Conservation (phyloP, 2,329 filamentous ascomycete species). For the Aspergillus brunneoviolaceus region DNA sequence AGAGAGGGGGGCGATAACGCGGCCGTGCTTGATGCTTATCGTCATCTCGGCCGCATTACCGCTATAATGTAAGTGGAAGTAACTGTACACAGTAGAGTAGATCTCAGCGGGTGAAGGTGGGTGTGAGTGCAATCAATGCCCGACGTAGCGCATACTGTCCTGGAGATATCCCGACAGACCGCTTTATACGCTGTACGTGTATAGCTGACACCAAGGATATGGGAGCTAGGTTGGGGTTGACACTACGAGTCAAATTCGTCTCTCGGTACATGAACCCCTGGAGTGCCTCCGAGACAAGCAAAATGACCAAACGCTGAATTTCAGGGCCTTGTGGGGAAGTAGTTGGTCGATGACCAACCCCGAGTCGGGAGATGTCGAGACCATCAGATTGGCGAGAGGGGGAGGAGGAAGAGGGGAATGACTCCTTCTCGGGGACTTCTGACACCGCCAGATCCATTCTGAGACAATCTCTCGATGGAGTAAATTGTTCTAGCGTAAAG, state of each 20-base stretch:
- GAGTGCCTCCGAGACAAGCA: not conserved
- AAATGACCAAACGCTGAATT: not conserved
- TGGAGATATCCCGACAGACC: not conserved
- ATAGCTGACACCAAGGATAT: not conserved
- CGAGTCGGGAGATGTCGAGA: not conserved
- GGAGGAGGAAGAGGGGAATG: not conserved
- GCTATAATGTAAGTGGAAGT: not conserved
- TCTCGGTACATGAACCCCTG: not conserved
- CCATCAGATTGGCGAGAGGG: not conserved
- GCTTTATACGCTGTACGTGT: not conserved
- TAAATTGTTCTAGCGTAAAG: not conserved
- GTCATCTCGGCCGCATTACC: not conserved
- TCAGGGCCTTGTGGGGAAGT: conserved; percentile 1
- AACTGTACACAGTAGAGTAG: not conserved
- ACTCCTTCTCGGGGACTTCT: not conserved
- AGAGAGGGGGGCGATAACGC: not conserved
- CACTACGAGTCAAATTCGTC: not conserved
- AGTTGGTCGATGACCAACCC: not conserved
- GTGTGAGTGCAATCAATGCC: not conserved
- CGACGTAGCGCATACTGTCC: not conserved
- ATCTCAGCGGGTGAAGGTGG: not conserved
- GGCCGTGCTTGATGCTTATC: conserved; percentile 9
- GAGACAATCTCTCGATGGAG: not conserved
- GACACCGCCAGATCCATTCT: conserved; percentile 4
- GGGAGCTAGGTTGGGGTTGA: not conserved